A percentile compares a stretch with the other conserved stretches of the same genome.
These are phyloP conservation scores for Suaeda aralocaspica DNA, from an alignment of 148 eudicot genomes.

Conservation along the genomic window DNA sequence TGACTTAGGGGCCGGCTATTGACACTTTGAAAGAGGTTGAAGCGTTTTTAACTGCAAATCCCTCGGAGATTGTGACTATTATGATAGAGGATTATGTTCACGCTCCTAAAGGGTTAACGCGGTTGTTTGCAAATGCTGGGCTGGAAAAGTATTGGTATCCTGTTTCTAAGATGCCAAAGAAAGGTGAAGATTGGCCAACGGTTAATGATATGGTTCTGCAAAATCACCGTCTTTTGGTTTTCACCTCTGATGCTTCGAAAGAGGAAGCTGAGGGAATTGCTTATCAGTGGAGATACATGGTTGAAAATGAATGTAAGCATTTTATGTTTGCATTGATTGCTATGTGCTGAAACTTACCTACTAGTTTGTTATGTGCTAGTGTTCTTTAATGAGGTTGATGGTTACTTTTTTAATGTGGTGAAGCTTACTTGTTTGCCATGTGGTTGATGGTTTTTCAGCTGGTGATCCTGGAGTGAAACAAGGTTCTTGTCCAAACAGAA, in stretches of 20 bases:
- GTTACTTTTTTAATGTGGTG: background rate
- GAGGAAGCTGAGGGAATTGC: conserved; percentile 93
- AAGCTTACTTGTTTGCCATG: conserved; percentile 4
- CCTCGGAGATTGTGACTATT: conserved; percentile 83
- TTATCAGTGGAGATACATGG: conserved; percentile 96
- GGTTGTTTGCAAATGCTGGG: conserved; percentile 70
- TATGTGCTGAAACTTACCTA: background rate
- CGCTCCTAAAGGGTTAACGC: conserved; percentile 80
- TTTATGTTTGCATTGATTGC: background rate
- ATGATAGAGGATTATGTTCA: conserved; percentile 99
- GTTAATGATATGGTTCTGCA: conserved; percentile 71
- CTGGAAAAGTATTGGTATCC: conserved; percentile 91
- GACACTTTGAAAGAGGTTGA: conserved; percentile 89
- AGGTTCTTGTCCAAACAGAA: conserved; percentile 83
- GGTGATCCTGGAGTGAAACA: conserved; percentile 82
- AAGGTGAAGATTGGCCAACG: conserved; percentile 93
- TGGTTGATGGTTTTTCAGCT: conserved; percentile 53
- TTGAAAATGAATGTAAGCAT: conserved; percentile 83
- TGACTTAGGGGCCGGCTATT: conserved; percentile 72
- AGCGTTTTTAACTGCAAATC: conserved; percentile 72
- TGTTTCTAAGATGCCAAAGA: conserved; percentile 81
- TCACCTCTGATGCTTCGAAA: conserved; percentile 92
- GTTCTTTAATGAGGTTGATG: too few species aligned
- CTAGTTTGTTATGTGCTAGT: too few species aligned
- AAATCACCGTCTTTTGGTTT: conserved; percentile 80